Evolutionary conservation across 2,329 filamentous ascomycete genomes (phyloP), one percentile per base, ranked within the genome.

Genomic region (Beauveria sp.): DNA sequence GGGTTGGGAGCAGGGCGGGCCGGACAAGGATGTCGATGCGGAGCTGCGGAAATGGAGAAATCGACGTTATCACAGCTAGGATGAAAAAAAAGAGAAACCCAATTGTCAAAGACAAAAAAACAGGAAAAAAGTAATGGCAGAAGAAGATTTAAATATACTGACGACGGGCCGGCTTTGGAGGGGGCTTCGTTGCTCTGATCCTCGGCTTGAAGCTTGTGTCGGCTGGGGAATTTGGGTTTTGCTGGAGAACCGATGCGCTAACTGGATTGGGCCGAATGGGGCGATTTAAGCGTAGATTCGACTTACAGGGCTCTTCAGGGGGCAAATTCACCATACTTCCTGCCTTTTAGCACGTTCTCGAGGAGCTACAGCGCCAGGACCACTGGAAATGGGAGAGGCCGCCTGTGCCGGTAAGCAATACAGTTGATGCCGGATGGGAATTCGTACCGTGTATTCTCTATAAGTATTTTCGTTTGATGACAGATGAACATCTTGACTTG

Each of bases 191-290:
- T 3, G 12, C 28, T 58, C 18, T 50, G 45, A 40, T 50, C 55
- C 55, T 58, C 55, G 55, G 55, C 55, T 50, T 58, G 45, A 47
- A 28, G 30, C 22, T 57, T 46, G 45, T 46, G 22, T 40, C 26
- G 18, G 26, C 18, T 52, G 45, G 20, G 55, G 43, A 34, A 34
- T 12, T 49, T 46, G 26, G 43, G 38, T 12, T 12, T 45, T 30
- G 34, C 16, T 45, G 40, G 43, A 26, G 30, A 28, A 18, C 22
- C 30, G 45, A 58, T 50, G 45, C 30, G 55, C 55, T 58, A 58
- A 42, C 50, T 14, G 12, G 30, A 24, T 24, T 16, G n/a, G 50
- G 51, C 20, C 14, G 3, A 14, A 42, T 26, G 47, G 30, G 55
- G 45, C 16, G 26, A 40, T 22, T 30, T 18, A 20, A 7, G n/a